Conservation (phyloP, 2,329 filamentous ascomycete species). For the Alternaria gaisen region DNA sequence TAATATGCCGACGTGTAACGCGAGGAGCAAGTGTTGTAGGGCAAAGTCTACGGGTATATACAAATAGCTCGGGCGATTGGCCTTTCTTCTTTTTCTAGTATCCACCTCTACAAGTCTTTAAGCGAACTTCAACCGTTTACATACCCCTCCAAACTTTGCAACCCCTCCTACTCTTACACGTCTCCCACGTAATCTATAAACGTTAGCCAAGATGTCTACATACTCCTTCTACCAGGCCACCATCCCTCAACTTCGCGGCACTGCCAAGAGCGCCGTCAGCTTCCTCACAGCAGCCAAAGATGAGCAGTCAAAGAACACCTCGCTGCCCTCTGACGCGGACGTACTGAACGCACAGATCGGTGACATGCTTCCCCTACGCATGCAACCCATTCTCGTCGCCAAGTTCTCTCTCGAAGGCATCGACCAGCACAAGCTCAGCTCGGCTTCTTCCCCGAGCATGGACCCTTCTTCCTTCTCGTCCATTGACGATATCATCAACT, state of each 20-base stretch:
- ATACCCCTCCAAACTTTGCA: background rate
- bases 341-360: constrained; percentile 28
- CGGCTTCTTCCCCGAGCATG: constrained; percentile 14
- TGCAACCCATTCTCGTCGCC: constrained; percentile 28
- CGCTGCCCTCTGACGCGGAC: constrained; percentile 23
- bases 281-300: constrained; percentile 27
- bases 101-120: background rate
- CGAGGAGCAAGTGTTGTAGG: background rate
- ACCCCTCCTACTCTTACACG: background rate
- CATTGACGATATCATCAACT: constrained; percentile 29
- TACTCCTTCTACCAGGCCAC: constrained; percentile 30
- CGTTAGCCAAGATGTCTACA: constrained; percentile 22
- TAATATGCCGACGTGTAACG: background rate
- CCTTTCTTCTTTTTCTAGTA: background rate
- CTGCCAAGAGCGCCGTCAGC: constrained; percentile 22
- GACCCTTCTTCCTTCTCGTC: constrained; percentile 21
- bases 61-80: constrained; percentile 2
- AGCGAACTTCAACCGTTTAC: background rate
- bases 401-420: constrained; percentile 26
- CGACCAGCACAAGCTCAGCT: constrained; percentile 14
- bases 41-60: background rate
- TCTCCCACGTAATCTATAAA: background rate
- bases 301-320: constrained; percentile 22
- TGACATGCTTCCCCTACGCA: constrained; percentile 32
- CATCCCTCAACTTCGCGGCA: constrained; percentile 22